phyloP scores from a whole-genome alignment of 2,329 filamentous ascomycete species.

The Meredithiella fracta region DNA sequence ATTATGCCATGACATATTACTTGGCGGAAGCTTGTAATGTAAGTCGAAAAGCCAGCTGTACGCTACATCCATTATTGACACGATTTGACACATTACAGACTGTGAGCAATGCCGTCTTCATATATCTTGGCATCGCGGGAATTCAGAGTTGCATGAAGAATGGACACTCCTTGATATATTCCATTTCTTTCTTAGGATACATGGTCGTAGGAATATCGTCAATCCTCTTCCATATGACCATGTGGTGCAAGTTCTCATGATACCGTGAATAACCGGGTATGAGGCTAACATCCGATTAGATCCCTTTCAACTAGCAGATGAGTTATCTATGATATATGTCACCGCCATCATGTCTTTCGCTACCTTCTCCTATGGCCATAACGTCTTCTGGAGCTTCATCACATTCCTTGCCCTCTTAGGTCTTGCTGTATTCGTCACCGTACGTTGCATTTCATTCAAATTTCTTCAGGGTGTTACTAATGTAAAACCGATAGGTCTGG shows the following conservation, averaged over 20 bases:
- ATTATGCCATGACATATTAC: conserved; percentile 57
- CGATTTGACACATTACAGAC: conserved; percentile 41
- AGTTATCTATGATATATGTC: conserved; percentile 44
- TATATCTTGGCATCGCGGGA: conserved; percentile 61
- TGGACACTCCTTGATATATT: conserved; percentile 59
- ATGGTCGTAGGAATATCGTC: conserved; percentile 38
- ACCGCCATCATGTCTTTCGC: conserved; percentile 43
- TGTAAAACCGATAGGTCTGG: conserved; percentile 22
- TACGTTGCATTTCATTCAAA: conserved; percentile 27
- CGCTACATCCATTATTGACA: not conserved
- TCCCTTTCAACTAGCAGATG: conserved; percentile 38
- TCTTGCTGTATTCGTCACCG: conserved; percentile 53
- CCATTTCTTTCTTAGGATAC: conserved; percentile 42
- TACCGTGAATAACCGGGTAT: not conserved
- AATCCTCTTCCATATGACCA: conserved; percentile 38
- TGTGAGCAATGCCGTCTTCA: conserved; percentile 66
- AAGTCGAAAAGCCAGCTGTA: conserved; percentile 14
- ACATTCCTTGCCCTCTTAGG: conserved; percentile 41
- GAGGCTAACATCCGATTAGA: not conserved
- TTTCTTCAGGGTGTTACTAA: not conserved
- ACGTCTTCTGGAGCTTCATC: conserved; percentile 30
- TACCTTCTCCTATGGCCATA: conserved; percentile 54
- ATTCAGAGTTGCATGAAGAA: conserved; percentile 56
- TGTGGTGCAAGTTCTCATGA: conserved; percentile 31
- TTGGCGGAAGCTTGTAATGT: conserved; percentile 60